These are phyloP conservation scores for Lentinula sp. DNA, from an alignment of 768 basidiomycete genomes.

Conservation along the genomic window DNA sequence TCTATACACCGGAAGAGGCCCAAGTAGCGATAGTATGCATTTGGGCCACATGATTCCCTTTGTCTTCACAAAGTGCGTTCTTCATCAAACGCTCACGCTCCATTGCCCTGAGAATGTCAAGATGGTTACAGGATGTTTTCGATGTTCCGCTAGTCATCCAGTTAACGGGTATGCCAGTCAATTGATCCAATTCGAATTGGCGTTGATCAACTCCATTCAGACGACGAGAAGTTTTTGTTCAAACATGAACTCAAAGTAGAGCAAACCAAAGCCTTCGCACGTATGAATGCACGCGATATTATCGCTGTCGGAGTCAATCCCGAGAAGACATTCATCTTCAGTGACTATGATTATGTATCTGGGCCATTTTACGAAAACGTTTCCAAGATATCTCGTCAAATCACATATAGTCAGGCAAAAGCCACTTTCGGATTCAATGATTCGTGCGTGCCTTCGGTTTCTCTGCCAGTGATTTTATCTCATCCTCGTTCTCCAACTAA, in stretches of 20 bases:
- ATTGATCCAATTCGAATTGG: not conserved
- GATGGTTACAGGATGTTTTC: constrained; percentile 97
- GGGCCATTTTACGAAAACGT: constrained; percentile 94
- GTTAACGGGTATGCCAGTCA: constrained; percentile 64
- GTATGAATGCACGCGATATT: constrained; percentile 89
- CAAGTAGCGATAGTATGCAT: constrained; percentile 96
- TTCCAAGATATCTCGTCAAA: constrained; percentile 85
- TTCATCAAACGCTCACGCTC: not conserved
- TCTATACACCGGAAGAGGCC: constrained; percentile 95
- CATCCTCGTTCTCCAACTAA: constrained; percentile 22
- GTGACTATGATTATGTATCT: constrained; percentile 83
- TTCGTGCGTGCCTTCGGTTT: constrained; percentile 54
- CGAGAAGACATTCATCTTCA: constrained; percentile 96
- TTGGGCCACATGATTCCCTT: constrained; percentile 97
- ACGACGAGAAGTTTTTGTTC: constrained; percentile 99
- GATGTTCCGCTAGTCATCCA: constrained; percentile 92
- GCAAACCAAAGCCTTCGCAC: constrained; percentile 76
- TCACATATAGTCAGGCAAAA: constrained; percentile 89
- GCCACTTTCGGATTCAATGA: constrained; percentile 97
- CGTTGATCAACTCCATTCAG: constrained; percentile 27
- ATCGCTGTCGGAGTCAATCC: constrained; percentile 93
- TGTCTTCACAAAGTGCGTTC: constrained; percentile 86
- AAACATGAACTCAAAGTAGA: constrained; percentile 91
- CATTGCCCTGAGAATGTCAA: constrained; percentile 20
- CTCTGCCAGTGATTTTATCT: not conserved